phyloP scores from a whole-genome alignment of 1,284 basidiomycete genomes.

The Trametes sp. region DNA sequence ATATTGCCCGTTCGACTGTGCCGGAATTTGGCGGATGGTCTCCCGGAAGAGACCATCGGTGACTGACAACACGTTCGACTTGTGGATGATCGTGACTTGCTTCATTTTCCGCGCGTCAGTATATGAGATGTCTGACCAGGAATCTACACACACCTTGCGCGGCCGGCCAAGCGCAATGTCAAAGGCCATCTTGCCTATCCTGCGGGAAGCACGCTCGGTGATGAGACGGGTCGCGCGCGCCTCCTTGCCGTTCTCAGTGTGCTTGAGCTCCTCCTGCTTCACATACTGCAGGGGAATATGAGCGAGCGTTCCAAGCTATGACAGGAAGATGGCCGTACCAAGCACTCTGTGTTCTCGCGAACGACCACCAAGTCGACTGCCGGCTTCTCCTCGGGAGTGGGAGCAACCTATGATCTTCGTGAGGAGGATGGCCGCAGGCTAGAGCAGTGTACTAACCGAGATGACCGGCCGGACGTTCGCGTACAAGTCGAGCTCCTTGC shows the following conservation, averaged over 20 bases:
- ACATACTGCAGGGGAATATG: slow-evolving; percentile 75
- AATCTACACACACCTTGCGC: slow-evolving; percentile 61
- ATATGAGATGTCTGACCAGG: background rate
- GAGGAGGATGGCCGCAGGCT: background rate
- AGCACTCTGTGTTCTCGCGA: slow-evolving; percentile 98
- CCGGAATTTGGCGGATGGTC: slow-evolving; percentile 80
- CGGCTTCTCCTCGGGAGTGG: slow-evolving; percentile 58
- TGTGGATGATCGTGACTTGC: slow-evolving; percentile 92
- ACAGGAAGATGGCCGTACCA: slow-evolving; percentile 60
- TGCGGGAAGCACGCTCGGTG: slow-evolving; percentile 87
- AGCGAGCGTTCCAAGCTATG: background rate
- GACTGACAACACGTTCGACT: slow-evolving; percentile 94
- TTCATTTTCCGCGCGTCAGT: slow-evolving; percentile 34
- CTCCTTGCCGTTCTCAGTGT: slow-evolving; percentile 76
- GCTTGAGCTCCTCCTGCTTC: slow-evolving; percentile 85
- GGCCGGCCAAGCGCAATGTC: slow-evolving; percentile 84
- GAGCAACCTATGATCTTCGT: slow-evolving; percentile 58
- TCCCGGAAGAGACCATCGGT: slow-evolving; percentile 98
- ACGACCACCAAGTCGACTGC: slow-evolving; percentile 93
- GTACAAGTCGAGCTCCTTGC: slow-evolving; percentile 96
- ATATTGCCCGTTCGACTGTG: slow-evolving; percentile 69
- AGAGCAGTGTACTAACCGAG: slow-evolving; percentile 57
- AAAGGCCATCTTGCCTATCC: slow-evolving; percentile 96
- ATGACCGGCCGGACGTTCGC: slow-evolving; percentile 94
- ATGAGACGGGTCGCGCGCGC: slow-evolving; percentile 96